phyloP scores from a whole-genome alignment of 192 early-diverging fungal species.

The Coemansia furcata region DNA sequence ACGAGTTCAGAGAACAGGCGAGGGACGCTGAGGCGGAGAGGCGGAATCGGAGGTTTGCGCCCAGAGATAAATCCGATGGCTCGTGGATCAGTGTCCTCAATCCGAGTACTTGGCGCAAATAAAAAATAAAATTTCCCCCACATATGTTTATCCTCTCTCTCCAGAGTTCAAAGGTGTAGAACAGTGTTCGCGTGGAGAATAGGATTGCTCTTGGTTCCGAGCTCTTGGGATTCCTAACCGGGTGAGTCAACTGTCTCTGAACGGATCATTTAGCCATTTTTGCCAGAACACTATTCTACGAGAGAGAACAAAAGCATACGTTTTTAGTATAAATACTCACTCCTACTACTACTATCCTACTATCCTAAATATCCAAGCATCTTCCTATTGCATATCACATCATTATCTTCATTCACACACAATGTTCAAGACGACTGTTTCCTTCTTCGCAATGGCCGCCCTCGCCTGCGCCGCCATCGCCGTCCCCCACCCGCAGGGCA shows the following conservation, averaged over 20 bases:
- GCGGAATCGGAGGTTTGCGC: slow-evolving; percentile 17
- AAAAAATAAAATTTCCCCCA: background rate
- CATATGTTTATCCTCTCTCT: background rate
- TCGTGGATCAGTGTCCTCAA: slow-evolving; percentile 42
- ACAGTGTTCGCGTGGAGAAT: background rate
- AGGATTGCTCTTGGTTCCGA: too few relatives aligned
- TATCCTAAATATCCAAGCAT: background rate
- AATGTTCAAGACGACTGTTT: slow-evolving; percentile 13
- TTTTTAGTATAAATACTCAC: background rate
- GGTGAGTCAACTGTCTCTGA: too few relatives aligned
- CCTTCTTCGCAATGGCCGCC: slow-evolving; percentile 1
- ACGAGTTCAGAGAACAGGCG: slow-evolving; percentile 30
- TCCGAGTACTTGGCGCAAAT: slow-evolving; percentile 39
- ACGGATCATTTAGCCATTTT: too few relatives aligned
- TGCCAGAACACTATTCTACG: too few relatives aligned
- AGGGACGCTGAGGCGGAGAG: background rate
- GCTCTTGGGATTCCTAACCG: too few relatives aligned
- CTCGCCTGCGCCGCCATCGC: background rate
- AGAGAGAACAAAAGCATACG: background rate
- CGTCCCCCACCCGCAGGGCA: background rate
- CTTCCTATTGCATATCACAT: background rate
- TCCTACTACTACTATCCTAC: background rate
- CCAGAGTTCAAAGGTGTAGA: background rate
- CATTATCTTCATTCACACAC: background rate
- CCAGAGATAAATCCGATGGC: slow-evolving; percentile 16